phyloP scores from a whole-genome alignment of 106 monocot species.

The Dendrobium huoshanense region DNA sequence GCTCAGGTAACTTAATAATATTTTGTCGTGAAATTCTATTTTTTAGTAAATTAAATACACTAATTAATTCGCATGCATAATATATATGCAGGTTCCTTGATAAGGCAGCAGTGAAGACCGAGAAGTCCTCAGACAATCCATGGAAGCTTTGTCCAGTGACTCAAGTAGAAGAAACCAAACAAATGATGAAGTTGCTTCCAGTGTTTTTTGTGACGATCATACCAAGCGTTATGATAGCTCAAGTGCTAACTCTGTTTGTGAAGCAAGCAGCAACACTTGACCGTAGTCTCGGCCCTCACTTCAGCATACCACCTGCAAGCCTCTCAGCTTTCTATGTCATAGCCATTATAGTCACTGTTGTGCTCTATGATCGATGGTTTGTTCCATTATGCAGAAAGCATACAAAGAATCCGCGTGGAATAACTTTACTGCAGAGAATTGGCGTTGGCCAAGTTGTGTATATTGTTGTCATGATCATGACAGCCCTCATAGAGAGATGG shows the following conservation, averaged over 20 bases:
- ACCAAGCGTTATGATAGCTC: conserved; percentile 36
- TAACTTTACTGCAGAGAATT: conserved; percentile 19
- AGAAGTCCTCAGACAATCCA: neutral
- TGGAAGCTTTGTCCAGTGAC: conserved; percentile 46
- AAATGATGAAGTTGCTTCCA: conserved; percentile 40
- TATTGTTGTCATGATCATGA: conserved; percentile 12
- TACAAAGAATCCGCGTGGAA: conserved; percentile 18
- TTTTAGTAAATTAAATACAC: neutral
- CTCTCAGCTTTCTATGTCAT: conserved; percentile 9
- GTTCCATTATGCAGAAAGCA: neutral
- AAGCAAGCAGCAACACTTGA: conserved; percentile 45
- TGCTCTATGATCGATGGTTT: conserved; percentile 12
- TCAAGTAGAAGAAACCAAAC: conserved; percentile 63
- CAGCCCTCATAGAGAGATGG: conserved; percentile 14
- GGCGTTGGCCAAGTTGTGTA: conserved; percentile 16
- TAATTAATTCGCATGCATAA: no score
- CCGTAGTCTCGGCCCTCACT: conserved; percentile 17
- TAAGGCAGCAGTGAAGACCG: conserved; percentile 43
- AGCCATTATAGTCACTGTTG: conserved; percentile 9
- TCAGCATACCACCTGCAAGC: conserved; percentile 18
- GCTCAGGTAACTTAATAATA: conserved; percentile 6
- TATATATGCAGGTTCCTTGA: conserved; percentile 32
- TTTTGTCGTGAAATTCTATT: neutral
- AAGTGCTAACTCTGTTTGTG: conserved; percentile 31
- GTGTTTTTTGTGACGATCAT: conserved; percentile 31